Conservation (phyloP, 106 monocot genomes). For the Amphibolis antarctica region DNA sequence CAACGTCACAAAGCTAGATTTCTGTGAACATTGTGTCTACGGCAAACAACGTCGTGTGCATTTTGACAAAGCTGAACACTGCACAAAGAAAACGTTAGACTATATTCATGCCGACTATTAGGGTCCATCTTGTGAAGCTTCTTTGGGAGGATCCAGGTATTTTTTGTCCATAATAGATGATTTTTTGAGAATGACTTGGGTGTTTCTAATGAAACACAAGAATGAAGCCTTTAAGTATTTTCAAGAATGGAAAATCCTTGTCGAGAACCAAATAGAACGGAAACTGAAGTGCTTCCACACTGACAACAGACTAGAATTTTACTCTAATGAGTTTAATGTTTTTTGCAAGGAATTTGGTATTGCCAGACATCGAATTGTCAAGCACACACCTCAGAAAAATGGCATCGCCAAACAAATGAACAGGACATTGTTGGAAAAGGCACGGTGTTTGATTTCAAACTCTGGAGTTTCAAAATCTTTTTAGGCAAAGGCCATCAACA, state of each 20-base stretch:
- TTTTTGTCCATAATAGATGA: not conserved
- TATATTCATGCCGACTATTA: not conserved
- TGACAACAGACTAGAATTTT: slow-evolving; percentile 1
- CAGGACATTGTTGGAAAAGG: too few species aligned
- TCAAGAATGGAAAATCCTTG: not conserved
- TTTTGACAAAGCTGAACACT: not conserved
- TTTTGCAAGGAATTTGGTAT: too few species aligned
- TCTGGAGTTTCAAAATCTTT: not conserved
- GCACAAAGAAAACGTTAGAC: too few species aligned
- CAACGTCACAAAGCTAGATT: not conserved
- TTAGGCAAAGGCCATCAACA: too few species aligned
- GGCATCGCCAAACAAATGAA: not conserved
- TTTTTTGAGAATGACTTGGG: too few species aligned
- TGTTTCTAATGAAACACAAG: too few species aligned
- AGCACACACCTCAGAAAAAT: not conserved
- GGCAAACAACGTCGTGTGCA: too few species aligned
- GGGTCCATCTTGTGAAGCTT: not conserved
- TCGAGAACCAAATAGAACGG: not conserved
- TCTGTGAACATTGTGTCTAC: slow-evolving; percentile 16
- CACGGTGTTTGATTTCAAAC: not conserved
- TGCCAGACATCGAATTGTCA: not conserved
- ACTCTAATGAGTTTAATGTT: too few species aligned
- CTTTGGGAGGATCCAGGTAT: not conserved
- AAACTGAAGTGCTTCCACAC: not conserved
- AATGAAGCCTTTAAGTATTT: not conserved